Base-by-base conservation (phyloP, 139 green algal species). In the Eudorina sp. region DNA sequence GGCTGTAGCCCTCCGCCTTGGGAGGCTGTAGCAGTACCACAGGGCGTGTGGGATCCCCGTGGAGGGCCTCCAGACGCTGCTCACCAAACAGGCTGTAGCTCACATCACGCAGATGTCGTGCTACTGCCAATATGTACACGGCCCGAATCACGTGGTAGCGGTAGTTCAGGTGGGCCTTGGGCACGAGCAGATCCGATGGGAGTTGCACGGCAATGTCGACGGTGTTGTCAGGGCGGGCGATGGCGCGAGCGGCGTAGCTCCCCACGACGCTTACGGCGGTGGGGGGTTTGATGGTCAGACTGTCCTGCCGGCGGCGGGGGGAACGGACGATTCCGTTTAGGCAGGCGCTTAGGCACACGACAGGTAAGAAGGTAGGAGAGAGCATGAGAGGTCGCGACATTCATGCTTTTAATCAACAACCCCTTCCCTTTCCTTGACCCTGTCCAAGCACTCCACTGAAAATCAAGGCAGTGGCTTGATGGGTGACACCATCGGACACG, bases 111-210 rank as follows among this genome's bases (percentile, higher is more conserved):
- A 97, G 85, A 25, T 85, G 77, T 0, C 31, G 19, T 13, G 91
- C 76, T 19, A 97, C 4, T 2, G 91, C 89, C 18, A 85, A 53
- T 27, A 98, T 89, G 85, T 96, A 98, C 4, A 96, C 64, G 0
- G 89, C 90, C 0, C 96, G 92, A 48, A 92, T 93, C n/a, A 93
- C 92, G 79, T 95, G 92, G 78, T 97, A 98, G 53, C 94, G 92
- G 90, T 97, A 91, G 84, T 97, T 97, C 9, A 97, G 86, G 31
- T 96, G 88, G 68, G 96, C 95, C 89, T 97, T 97, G 53, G 94
- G 72, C 31, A 94, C 89, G 13, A 97, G 90, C 88, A 94, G 95
- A n/a, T 74, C 62, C 2, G 58, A 68, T 0, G 96, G 96, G 29
- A 97, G 94, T 40, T 91, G 62, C 27, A 98, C n/a, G 1, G 93